Evolutionary conservation across 2,329 filamentous ascomycete genomes (phyloP).

Genomic region (Alternaria infectoria): DNA sequence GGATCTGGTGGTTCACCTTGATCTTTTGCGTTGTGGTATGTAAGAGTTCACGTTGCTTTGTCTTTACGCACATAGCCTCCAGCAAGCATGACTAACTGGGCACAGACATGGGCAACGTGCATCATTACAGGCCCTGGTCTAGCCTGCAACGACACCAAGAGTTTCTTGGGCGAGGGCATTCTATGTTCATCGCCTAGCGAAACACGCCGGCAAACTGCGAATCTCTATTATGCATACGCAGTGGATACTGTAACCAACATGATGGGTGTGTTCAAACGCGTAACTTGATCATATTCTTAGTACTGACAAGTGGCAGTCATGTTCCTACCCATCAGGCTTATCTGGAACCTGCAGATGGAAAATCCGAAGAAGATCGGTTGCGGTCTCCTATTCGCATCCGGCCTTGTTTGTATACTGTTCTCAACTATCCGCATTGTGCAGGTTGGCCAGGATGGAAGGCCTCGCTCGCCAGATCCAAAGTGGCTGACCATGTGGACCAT

Average conservation of each 20-base stretch:
- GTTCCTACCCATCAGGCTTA: slow-evolving; percentile 46
- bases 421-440: slow-evolving; percentile 41
- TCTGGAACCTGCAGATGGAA: slow-evolving; percentile 48
- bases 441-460: slow-evolving; percentile 36
- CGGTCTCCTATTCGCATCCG: slow-evolving; percentile 32
- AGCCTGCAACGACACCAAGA: slow-evolving; percentile 39
- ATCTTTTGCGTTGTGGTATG: slow-evolving; percentile 45
- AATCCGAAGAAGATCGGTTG: slow-evolving; percentile 43
- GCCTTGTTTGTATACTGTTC: slow-evolving; percentile 35
- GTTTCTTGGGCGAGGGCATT: slow-evolving; percentile 35
- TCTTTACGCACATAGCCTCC: background rate
- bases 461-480: slow-evolving; percentile 36
- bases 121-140: slow-evolving; percentile 45
- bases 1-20: slow-evolving; percentile 48
- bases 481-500: slow-evolving; percentile 49
- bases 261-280: slow-evolving; percentile 31
- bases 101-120: slow-evolving; percentile 46
- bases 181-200: slow-evolving; percentile 37
- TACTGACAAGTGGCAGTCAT: slow-evolving; percentile 37
- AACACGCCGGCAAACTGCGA: slow-evolving; percentile 38
- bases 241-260: slow-evolving; percentile 47
- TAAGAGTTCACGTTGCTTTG: background rate
- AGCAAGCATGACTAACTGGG: background rate
- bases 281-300: background rate
- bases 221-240: slow-evolving; percentile 46